phyloP scores from a whole-genome alignment of 768 basidiomycete genomes.

The Coprinopsis sp. region DNA sequence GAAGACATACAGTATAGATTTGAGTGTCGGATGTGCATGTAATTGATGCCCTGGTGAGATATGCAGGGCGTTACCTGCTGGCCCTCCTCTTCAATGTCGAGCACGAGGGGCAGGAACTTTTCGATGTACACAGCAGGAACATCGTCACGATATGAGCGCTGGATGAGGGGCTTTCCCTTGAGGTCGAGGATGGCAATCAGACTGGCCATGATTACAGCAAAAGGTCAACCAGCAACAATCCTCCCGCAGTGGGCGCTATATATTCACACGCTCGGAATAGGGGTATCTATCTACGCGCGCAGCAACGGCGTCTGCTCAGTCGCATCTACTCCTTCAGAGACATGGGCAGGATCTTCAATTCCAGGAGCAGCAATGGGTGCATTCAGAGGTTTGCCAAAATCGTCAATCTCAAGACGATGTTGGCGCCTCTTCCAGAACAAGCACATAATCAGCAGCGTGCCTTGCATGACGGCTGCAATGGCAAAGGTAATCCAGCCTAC shows the following conservation, averaged over 20 bases:
- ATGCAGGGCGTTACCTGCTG: constrained; percentile 96
- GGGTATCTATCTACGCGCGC: too few species aligned
- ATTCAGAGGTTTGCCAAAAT: constrained; percentile 66
- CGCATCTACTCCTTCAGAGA: too few species aligned
- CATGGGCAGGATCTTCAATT: too few species aligned
- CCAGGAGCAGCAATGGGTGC: neutral
- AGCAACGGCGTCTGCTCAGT: too few species aligned
- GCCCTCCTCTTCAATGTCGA: constrained; percentile 97
- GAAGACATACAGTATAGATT: constrained; percentile 84
- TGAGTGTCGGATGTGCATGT: constrained; percentile 97
- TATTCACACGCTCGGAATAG: too few species aligned
- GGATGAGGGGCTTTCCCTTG: constrained; percentile 97
- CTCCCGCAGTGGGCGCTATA: neutral
- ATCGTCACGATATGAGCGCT: constrained; percentile 95
- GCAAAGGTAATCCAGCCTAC: constrained; percentile 86
- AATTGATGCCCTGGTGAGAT: constrained; percentile 92
- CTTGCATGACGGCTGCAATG: constrained; percentile 82
- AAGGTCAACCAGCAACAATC: neutral
- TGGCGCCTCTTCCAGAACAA: constrained; percentile 82
- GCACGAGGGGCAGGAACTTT: constrained; percentile 85
- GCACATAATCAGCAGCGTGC: constrained; percentile 78
- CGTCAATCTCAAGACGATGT: constrained; percentile 68
- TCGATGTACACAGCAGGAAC: constrained; percentile 87
- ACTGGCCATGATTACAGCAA: constrained; percentile 47
- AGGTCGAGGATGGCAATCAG: constrained; percentile 95